These are phyloP conservation scores for Cladochytrium tenue DNA, from an alignment of 371 early-diverging fungal species.

Conservation along the genomic window DNA sequence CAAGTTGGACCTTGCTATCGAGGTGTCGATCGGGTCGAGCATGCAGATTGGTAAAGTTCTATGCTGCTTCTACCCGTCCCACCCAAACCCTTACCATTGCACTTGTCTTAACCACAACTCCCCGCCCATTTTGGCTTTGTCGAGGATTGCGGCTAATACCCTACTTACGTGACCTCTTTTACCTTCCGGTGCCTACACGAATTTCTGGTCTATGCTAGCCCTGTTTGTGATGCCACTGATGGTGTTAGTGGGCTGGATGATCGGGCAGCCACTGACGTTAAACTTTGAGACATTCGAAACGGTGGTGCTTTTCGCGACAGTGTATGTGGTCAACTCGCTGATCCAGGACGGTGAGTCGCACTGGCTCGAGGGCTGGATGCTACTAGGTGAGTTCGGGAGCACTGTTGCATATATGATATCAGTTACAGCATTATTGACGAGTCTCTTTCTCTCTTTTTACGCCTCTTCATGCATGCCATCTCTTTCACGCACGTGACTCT, in stretches of 20 bases:
- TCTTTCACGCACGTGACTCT: too few relatives aligned
- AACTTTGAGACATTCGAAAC: conserved; percentile 81
- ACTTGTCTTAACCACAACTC: neutral
- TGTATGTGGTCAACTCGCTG: conserved; percentile 61
- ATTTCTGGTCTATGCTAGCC: conserved; percentile 21
- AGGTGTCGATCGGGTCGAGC: conserved; percentile 82
- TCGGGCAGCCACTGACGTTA: conserved; percentile 68
- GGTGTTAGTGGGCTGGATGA: conserved; percentile 84
- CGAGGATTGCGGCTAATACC: neutral
- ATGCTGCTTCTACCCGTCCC: neutral
- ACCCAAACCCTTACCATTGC: too few relatives aligned
- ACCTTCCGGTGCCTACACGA: neutral
- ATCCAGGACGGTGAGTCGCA: conserved; percentile 26
- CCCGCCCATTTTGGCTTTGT: neutral
- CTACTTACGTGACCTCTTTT: neutral
- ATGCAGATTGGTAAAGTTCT: conserved; percentile 71
- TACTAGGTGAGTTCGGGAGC: conserved; percentile 44
- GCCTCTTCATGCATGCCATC: too few relatives aligned
- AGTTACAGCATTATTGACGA: neutral
- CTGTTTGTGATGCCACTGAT: conserved; percentile 84
- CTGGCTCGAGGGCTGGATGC: conserved; percentile 77
- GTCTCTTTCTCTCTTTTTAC: neutral
- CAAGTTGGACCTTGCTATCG: conserved; percentile 85
- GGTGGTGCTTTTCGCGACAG: conserved; percentile 75
- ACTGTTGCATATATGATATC: too few relatives aligned